phyloP scores from a whole-genome alignment of 2,329 filamentous ascomycete species.

The Cercospora canescens region DNA sequence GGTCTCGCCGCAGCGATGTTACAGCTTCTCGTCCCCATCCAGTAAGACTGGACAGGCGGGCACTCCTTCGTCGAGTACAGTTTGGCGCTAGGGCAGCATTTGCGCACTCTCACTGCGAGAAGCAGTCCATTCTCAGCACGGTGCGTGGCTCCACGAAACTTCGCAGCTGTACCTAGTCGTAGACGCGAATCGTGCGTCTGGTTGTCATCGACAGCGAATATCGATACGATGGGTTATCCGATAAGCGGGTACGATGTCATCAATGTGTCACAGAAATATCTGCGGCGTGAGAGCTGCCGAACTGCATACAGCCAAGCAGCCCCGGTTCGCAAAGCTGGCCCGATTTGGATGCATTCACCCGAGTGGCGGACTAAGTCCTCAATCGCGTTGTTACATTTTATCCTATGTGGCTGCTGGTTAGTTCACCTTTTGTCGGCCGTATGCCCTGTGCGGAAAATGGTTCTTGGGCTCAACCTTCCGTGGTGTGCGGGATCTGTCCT shows the following conservation, averaged over 20 bases:
- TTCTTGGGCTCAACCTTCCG: background rate
- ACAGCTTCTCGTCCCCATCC: background rate
- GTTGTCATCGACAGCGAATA: background rate
- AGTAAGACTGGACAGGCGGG: background rate
- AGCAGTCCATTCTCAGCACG: background rate
- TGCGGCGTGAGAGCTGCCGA: background rate
- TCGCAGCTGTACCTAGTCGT: background rate
- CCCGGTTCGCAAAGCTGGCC: background rate
- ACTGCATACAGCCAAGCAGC: background rate
- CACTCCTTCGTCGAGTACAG: background rate
- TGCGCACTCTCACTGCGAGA: background rate
- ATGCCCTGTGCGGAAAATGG: background rate
- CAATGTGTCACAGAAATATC: background rate
- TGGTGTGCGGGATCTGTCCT: background rate
- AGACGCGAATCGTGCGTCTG: background rate
- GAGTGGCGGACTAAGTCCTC: slow-evolving; percentile 8
- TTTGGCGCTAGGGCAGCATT: background rate
- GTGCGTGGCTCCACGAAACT: background rate
- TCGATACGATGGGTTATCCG: background rate
- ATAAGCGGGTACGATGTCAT: background rate
- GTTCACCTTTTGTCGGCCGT: background rate
- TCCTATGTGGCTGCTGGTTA: background rate
- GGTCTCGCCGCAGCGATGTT: background rate
- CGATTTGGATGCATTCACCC: background rate
- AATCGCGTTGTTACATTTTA: background rate